Conservation (phyloP, 306 rosid genomes). For the Parietaria judaica region DNA sequence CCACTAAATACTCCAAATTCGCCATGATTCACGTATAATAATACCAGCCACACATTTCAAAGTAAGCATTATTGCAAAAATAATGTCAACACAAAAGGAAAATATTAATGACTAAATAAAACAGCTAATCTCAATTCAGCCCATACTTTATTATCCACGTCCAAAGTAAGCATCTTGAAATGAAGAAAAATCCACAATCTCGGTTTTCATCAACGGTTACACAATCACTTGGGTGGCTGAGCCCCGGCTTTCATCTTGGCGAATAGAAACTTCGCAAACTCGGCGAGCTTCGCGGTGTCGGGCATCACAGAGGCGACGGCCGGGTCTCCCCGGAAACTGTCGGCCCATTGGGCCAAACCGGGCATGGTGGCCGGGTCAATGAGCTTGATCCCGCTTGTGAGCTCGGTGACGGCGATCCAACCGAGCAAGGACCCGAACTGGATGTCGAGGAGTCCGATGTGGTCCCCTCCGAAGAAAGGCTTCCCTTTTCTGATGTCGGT, state of each 20-base stretch:
- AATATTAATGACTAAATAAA: too few species aligned
- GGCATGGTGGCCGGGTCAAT: constrained; percentile 36
- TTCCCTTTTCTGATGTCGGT: constrained; percentile 39
- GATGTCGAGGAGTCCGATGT: constrained; percentile 37
- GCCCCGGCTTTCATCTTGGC: constrained; percentile 21
- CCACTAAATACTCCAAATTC: too few species aligned
- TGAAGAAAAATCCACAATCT: too few species aligned
- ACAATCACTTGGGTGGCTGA: constrained; percentile 2
- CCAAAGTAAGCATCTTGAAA: too few species aligned
- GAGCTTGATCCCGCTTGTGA: constrained; percentile 28
- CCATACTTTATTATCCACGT: too few species aligned
- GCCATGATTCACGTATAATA: too few species aligned
- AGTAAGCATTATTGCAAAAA: too few species aligned
- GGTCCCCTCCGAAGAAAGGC: constrained; percentile 42
- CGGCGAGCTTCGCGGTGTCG: constrained; percentile 39
- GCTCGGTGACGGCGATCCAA: constrained; percentile 35
- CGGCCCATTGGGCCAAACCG: constrained; percentile 37
- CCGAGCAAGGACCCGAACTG: constrained; percentile 41
- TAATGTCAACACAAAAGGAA: too few species aligned
- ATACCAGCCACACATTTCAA: too few species aligned
- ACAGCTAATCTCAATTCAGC: too few species aligned
- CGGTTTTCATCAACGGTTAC: too few species aligned
- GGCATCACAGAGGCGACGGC: constrained; percentile 45
- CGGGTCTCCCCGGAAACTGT: constrained; percentile 23
- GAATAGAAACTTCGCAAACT: too few species aligned